A percentile compares a stretch with the other conserved stretches of the same genome.
These are phyloP conservation scores for Colletotrichum sansevieriae DNA, from an alignment of 2,329 filamentous ascomycete genomes.

Conservation along the genomic window DNA sequence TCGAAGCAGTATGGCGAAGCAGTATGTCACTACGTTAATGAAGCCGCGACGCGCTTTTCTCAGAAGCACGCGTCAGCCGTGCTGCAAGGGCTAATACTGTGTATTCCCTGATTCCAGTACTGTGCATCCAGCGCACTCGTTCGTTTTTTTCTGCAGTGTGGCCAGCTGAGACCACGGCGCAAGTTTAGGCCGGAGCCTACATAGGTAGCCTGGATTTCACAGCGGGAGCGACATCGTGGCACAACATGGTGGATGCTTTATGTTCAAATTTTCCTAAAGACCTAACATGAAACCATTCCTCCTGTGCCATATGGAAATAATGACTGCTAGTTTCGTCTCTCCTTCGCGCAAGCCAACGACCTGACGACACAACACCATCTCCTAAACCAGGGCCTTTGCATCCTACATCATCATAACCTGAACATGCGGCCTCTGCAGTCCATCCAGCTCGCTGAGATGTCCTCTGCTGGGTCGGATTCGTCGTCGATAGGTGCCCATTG, in stretches of 20 bases:
- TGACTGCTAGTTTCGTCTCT: constrained; percentile 34
- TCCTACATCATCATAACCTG: constrained; percentile 38
- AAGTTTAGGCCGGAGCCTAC: too few species aligned
- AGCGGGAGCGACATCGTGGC: too few species aligned
- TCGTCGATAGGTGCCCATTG: constrained; percentile 17
- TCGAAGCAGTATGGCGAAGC: neutral
- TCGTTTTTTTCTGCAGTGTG: constrained; percentile 1
- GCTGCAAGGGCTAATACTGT: constrained; percentile 26
- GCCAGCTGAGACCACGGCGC: neutral
- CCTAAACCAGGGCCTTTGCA: constrained; percentile 21
- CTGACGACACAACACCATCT: constrained; percentile 23
- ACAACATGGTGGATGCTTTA: neutral
- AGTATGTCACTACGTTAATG: constrained; percentile 4
- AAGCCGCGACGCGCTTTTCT: constrained; percentile 26
- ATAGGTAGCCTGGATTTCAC: too few species aligned
- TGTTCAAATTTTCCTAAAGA: constrained; percentile 13
- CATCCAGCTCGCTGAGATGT: constrained; percentile 15
- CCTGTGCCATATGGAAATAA: constrained; percentile 37
- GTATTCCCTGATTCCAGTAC: fast-evolving
- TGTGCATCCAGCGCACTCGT: fast-evolving
- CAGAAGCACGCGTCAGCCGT: constrained; percentile 21
- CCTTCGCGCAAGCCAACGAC: constrained; percentile 26
- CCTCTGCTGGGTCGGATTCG: constrained; percentile 17
- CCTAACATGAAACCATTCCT: constrained; percentile 34
- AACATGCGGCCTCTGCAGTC: constrained; percentile 24